Evolutionary conservation across 148 eudicot genomes (phyloP), one percentile per base, ranked within the genome.

Genomic region (Mesembryanthemum crystallinum): DNA sequence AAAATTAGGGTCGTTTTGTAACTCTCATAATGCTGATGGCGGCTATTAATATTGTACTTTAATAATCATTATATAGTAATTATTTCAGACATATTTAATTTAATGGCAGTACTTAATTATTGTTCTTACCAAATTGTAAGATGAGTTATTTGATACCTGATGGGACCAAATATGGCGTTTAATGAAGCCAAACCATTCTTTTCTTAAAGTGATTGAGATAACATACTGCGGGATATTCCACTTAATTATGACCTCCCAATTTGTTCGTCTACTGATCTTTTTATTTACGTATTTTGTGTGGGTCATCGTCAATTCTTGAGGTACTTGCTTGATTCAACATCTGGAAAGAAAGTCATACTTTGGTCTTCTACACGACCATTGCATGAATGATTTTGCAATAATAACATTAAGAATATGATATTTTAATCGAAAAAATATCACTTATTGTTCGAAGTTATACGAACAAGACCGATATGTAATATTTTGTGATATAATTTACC

Each of bases 101-200:
- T 35, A 6, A 35, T 35, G 39, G 39, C 39, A 6, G 8, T 59
- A 59, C 8, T 59, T 24, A 25, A 27, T 59, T 10, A 59, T 59
- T 10, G 30, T 59, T 11, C 64, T 59, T 59, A n/a, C 28, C 24
- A 28, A 61, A 61, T 61, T 27, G 25, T 17, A 29, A 29, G 5
- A 64, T 30, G 14, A 32, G 21, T 64, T 15, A 61, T 12, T 17
- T n/a, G 35, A 4, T 32, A 28, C n/a, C n/a, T n/a, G n/a, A n/a
- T n/a, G n/a, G n/a, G n/a, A n/a, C n/a, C n/a, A n/a, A n/a, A 64
- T 13, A 30, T 29, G 65, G 64, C 15, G 30, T 18, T 64, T 8
- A 32, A 28, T 64, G 67, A 64, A 64, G 67, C 67, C 67, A 32
- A 64, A 32, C 67, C 67, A 64, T 30, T 64, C 42, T 64, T 64